Evolutionary conservation across 768 basidiomycete species (phyloP), one percentile per base, ranked within the genome.

Genomic region (Boletus sensibilis): DNA sequence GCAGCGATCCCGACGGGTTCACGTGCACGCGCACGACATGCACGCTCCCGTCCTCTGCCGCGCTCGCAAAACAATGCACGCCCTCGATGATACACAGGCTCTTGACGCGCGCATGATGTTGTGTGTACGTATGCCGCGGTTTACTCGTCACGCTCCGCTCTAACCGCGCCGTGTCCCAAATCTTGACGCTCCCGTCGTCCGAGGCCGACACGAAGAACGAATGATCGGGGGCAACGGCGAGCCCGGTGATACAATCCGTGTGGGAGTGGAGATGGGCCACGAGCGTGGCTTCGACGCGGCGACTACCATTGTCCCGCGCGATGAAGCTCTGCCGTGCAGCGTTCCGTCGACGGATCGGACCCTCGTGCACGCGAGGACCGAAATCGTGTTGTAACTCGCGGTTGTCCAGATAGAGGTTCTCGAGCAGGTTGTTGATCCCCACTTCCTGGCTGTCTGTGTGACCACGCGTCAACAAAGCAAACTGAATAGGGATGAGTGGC

Each of bases 61-160:
- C 90, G 64, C 89, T 83, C 12, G 91, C 93, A 71, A 95, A 92
- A 67, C 94, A 96, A 71, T 95, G 90, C 11, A 86, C 82, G 7
- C 86, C 86, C 61, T 97, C 94, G 50, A 98, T 76, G 58, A 88
- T 85, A 69, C 92, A 94, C 16, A 97, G 79, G 25, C 75, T 74
- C 54, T 84, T 83, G 40, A 88, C 75, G 18, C 81, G 79, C 0
- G 89, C 87, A 63, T 92, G 85, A 63, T 88, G 84, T 47, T 86
- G 81, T n/a, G 76, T 75, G 67, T 88, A 87, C 2, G 86, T 87
- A 66, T 88, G 81, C 60, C 88, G 69, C 52, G 84, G 85, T 76
- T 92, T 92, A 68, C 89, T 88, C 21, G 94, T 92, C 18, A 97
- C 92, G 71, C 94, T 98, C 54, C 95, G 82, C 68, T 98, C 96